Evolutionary conservation across 2,329 filamentous ascomycete species (phyloP), one percentile per base, ranked within the genome.

Genomic region (Trichoderma sp.): DNA sequence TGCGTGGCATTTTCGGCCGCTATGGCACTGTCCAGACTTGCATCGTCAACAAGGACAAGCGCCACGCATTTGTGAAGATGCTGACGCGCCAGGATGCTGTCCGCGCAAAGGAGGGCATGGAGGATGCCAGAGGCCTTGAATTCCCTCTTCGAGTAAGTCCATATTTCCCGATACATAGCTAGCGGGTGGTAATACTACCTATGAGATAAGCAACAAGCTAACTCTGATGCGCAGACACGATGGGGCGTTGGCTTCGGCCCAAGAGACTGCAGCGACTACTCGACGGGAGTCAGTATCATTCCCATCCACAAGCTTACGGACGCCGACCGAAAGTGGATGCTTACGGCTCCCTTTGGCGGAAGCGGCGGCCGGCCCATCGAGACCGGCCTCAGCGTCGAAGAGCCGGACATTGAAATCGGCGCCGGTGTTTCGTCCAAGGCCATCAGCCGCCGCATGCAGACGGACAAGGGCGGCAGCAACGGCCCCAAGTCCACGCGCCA

Each of bases 21-120:
- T 97, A 90, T 77, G 96, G 96, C 69, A 85, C 90, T 65, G 96
- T 99, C 4, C 96, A 99, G 80, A 97, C 95, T 1, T 98, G 95
- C 81, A 99, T 99, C 73, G 94, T 97, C 73, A 98, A 99, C 82
- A 91, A 93, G 76, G 96, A 99, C 77, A 99, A 98, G 82, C 92
- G 96, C 21, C 96, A 99, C 80, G 96, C 96, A 6, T 99, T 99
- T 78, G 95, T 99, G 76, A 99, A 99, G 82, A 99, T 99, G 96
- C 87, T 96, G 73, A 96, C 89, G 72, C 93, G 96, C 46, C 86
- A 89, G 71, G 93, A 97, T 79, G 95, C 96, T 16, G 86, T 97
- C 69, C 83, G 79, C 71, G 96, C 96, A 61, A 96, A 96, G 78
- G 88, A 91, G 46, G 92, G 90, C 63, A 97, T 98, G 89, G 94